Conservation (phyloP, 768 basidiomycete species). For the Hypholoma fasciculare region DNA sequence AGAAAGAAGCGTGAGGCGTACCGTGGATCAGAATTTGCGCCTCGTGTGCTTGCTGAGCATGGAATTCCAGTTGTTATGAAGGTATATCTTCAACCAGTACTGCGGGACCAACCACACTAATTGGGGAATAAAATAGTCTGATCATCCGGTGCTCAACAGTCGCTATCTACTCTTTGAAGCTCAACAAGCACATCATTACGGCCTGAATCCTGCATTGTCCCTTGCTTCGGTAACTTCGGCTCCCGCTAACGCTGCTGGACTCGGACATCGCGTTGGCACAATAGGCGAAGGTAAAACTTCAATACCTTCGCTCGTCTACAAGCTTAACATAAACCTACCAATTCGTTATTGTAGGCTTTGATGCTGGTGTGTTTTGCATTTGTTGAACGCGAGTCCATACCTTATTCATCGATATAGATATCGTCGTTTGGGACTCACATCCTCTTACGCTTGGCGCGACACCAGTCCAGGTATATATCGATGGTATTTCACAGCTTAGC, state of each 20-base stretch:
- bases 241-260: conserved; percentile 62
- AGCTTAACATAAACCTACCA: not conserved
- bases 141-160: conserved; percentile 60
- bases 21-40: conserved; percentile 72
- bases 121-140: conserved; percentile 34
- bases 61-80: conserved; percentile 76
- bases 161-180: conserved; percentile 73
- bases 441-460: conserved; percentile 80
- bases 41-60: conserved; percentile 65
- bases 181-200: conserved; percentile 67
- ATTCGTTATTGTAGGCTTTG: conserved; percentile 48
- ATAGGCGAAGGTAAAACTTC: conserved; percentile 45
- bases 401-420: conserved; percentile 29
- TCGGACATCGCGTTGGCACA: conserved; percentile 68
- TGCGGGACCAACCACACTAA: not conserved
- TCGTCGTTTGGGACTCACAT: conserved; percentile 72
- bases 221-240: conserved; percentile 64
- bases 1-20: conserved; percentile 56
- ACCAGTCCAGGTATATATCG: conserved; percentile 79
- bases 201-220: conserved; percentile 56
- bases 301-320: not conserved
- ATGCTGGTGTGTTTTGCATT: conserved; percentile 45
- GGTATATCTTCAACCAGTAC: conserved; percentile 28
- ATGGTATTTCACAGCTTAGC: conserved; percentile 70
- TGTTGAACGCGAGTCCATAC: not conserved